phyloP scores from a whole-genome alignment of 345 rosid genomes.

The Isatis tinctoria region DNA sequence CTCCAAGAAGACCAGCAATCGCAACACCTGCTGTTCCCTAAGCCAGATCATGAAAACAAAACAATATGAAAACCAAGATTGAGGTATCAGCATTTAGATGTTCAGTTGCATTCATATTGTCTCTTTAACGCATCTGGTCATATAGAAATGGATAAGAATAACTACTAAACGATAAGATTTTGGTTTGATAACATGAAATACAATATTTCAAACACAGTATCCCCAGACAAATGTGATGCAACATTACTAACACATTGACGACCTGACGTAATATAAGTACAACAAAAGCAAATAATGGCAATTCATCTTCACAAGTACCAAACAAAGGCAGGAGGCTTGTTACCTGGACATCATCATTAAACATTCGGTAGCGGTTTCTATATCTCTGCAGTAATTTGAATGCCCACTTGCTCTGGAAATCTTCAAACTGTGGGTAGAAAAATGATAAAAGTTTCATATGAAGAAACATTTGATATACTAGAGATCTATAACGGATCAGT shows the following conservation, averaged over 20 bases:
- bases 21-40: conserved; percentile 35
- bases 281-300: background rate
- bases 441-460: background rate
- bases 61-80: no score
- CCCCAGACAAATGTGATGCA: no score
- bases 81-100: no score
- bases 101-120: no score
- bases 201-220: no score
- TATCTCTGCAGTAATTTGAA: conserved; percentile 92
- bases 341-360: conserved; percentile 99
- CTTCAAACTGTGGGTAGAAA: conserved; percentile 70
- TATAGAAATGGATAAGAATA: no score
- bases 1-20: conserved; percentile 96
- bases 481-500: conserved; percentile 11
- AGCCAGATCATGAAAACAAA: no score
- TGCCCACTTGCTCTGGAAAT: conserved; percentile 99
- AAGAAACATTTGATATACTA: background rate
- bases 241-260: no score
- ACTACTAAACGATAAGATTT: no score
- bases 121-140: no score
- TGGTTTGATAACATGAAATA: no score
- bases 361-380: conserved; percentile 80
- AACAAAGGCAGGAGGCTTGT: conserved; percentile 14
- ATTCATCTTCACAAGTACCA: background rate
- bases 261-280: no score